Percentiles rank a stretch among this genome's conserved stretches.
These are phyloP conservation scores for Coemansia sp. DNA, from an alignment of 192 early-diverging fungal species.

Conservation along the genomic window DNA sequence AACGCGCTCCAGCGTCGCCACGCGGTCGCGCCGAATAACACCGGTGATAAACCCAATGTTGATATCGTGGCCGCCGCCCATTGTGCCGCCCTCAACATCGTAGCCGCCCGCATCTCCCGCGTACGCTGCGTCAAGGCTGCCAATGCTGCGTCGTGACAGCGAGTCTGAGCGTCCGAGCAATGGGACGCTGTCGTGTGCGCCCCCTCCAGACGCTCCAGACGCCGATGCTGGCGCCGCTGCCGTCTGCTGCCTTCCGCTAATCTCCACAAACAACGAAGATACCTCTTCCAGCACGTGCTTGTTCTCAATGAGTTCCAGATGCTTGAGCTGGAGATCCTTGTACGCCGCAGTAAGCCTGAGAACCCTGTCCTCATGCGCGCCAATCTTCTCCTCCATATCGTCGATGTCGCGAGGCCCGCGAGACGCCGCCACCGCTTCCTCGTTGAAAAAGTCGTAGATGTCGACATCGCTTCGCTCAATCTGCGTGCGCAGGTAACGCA, in stretches of 20 bases:
- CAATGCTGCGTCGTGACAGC: constrained; percentile 51
- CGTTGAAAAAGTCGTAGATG: constrained; percentile 51
- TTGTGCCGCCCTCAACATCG: constrained; percentile 34
- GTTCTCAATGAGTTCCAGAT: constrained; percentile 87
- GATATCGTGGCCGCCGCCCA: constrained; percentile 44
- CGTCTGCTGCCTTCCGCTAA: constrained; percentile 73
- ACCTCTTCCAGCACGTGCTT: constrained; percentile 85
- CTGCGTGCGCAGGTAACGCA: constrained; percentile 87
- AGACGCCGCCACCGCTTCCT: constrained; percentile 58
- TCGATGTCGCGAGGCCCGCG: constrained; percentile 90
- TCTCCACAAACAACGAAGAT: constrained; percentile 56
- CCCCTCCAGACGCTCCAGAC: neutral
- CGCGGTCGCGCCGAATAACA: constrained; percentile 81
- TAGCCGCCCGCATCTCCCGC: constrained; percentile 21
- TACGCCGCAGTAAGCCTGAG: constrained; percentile 84
- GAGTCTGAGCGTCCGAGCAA: constrained; percentile 62
- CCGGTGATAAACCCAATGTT: constrained; percentile 89
- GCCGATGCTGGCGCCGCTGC: neutral
- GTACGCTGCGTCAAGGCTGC: constrained; percentile 46
- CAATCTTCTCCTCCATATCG: constrained; percentile 81
- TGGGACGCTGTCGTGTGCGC: constrained; percentile 53
- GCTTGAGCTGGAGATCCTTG: constrained; percentile 84
- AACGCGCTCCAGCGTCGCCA: constrained; percentile 91
- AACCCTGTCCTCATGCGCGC: constrained; percentile 80
- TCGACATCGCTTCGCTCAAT: constrained; percentile 76